A percentile compares a stretch with the other conserved stretches of the same genome.
Evolutionary conservation across 164 flowering plant species (phyloP).

Genomic region (Piper betle): DNA sequence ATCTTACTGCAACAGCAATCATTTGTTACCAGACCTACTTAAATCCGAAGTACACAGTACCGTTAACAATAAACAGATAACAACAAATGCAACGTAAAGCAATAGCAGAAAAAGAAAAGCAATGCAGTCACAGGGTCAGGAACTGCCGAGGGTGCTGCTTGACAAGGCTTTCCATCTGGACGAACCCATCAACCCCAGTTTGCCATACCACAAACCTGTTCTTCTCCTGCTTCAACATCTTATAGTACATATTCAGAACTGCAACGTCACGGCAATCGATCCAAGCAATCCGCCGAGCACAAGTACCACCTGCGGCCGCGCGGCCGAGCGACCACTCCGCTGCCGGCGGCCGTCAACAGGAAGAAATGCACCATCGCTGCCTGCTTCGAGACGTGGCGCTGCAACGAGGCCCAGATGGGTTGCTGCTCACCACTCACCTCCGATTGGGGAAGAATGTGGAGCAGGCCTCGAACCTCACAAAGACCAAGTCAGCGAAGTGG

Average conservation of each 20-base stretch:
- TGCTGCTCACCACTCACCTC: slow-evolving; percentile 51
- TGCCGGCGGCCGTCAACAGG: slow-evolving; percentile 14
- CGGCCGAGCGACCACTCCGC: slow-evolving; percentile 12
- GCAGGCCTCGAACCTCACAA: slow-evolving; percentile 47
- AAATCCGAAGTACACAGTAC: too few species aligned
- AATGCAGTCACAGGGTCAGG: slow-evolving; percentile 48
- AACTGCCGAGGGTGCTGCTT: slow-evolving; percentile 39
- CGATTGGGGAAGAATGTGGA: slow-evolving; percentile 36
- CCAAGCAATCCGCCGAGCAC: slow-evolving; percentile 74
- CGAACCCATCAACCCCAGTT: slow-evolving; percentile 46
- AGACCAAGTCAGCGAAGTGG: slow-evolving; percentile 33
- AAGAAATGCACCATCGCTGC: slow-evolving; percentile 45
- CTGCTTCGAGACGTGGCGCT: slow-evolving; percentile 27
- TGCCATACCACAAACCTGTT: slow-evolving; percentile 65
- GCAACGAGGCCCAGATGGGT: slow-evolving; percentile 56
- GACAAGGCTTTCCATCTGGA: slow-evolving; percentile 82
- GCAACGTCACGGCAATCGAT: slow-evolving; percentile 53
- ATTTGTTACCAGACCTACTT: too few species aligned
- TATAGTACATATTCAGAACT: slow-evolving; percentile 39
- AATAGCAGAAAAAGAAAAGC: background rate
- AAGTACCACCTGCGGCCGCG: slow-evolving; percentile 39
- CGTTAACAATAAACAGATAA: background rate
- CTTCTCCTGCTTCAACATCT: slow-evolving; percentile 40
- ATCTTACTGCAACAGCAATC: too few species aligned
- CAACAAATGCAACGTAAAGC: background rate